Evolutionary conservation across 306 rosid genomes (phyloP).

Genomic region (Prunus davidiana): DNA sequence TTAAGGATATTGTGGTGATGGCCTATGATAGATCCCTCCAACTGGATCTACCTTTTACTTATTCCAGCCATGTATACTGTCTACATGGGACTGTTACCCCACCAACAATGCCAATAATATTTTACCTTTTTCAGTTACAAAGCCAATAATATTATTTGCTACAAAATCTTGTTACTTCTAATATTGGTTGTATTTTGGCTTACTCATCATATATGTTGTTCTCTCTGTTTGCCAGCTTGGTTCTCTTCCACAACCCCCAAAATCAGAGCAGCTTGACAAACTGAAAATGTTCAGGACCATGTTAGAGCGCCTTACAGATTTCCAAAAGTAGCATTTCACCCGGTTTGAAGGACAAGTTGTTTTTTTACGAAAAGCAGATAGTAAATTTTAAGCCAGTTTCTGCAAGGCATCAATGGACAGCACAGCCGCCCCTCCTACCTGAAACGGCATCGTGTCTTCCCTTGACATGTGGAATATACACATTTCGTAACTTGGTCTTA

Average conservation of each 20-base stretch:
- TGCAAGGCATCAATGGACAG: neutral
- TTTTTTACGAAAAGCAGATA: conserved; percentile 53
- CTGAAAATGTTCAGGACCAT: conserved; percentile 38
- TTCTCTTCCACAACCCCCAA: conserved; percentile 49
- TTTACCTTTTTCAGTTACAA: too few species aligned
- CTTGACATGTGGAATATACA: too few species aligned
- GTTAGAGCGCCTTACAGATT: conserved; percentile 50
- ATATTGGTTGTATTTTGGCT: conserved; percentile 3
- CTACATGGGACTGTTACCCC: neutral
- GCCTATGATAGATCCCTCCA: too few species aligned
- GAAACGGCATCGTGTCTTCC: too few species aligned
- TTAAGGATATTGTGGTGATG: neutral
- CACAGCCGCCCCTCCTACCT: too few species aligned
- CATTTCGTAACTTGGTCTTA: too few species aligned
- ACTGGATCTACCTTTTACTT: neutral
- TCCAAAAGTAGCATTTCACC: conserved; percentile 33
- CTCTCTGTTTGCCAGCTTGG: conserved; percentile 44
- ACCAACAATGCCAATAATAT: neutral
- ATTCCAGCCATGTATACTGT: neutral
- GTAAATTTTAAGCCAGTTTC: conserved; percentile 28
- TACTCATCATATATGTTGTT: conserved; percentile 9
- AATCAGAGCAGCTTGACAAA: conserved; percentile 46
- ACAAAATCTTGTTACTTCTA: too few species aligned
- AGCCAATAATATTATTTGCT: too few species aligned
- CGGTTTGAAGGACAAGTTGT: conserved; percentile 44